phyloP scores from a whole-genome alignment of 2,329 filamentous ascomycete genomes.

The Aaosphaeria arxii region DNA sequence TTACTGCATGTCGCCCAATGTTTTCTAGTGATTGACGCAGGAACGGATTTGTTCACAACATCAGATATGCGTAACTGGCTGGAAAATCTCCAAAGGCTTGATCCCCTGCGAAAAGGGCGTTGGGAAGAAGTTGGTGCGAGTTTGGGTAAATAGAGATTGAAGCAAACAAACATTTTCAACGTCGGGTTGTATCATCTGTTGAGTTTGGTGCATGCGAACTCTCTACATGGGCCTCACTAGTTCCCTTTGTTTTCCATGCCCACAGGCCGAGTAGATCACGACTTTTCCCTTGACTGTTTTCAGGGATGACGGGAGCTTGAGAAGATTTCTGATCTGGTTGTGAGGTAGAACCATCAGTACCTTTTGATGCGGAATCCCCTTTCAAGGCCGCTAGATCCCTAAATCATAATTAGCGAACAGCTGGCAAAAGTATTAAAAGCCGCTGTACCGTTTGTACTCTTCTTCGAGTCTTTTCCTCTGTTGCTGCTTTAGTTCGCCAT shows the following conservation, averaged over 20 bases:
- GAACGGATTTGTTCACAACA: conserved; percentile 40
- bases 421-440: no score
- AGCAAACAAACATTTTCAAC: no score
- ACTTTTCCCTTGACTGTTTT: conserved; percentile 8
- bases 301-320: no score
- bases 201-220: no score
- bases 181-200: no score
- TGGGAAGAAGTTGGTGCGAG: conserved; percentile 68
- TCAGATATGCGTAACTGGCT: conserved; percentile 55
- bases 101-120: conserved; percentile 70
- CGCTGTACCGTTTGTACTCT: conserved; percentile 28
- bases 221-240: no score
- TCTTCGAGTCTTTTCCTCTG: conserved; percentile 27
- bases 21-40: conserved; percentile 49
- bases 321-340: no score
- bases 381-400: no score
- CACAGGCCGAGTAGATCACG: conserved; percentile 21
- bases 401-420: no score
- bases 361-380: no score
- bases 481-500: conserved; percentile 32
- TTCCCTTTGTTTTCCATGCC: conserved; percentile 23
- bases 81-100: conserved; percentile 62
- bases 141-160: conserved; percentile 34
- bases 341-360: no score
- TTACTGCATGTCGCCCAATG: conserved; percentile 72